Conservation (phyloP, 805 yeast species). For the Monosporozyma aquatica region DNA sequence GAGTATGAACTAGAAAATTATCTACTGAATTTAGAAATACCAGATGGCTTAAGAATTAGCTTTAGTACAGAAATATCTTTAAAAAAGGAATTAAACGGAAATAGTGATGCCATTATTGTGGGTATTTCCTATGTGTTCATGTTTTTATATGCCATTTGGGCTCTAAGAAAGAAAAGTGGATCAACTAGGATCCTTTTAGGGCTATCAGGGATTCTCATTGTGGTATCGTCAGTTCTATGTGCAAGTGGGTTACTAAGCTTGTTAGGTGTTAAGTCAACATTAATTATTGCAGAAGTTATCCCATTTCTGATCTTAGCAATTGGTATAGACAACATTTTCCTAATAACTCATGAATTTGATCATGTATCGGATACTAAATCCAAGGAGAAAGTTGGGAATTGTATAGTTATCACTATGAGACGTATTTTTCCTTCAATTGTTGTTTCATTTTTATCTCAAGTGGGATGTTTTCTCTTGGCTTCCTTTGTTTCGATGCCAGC, state of each 20-base stretch:
- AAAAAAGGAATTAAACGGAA: slow-evolving; percentile 74
- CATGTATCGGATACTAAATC: slow-evolving; percentile 41
- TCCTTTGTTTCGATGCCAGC: slow-evolving; percentile 90
- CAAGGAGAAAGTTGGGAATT: slow-evolving; percentile 42
- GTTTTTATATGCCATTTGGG: slow-evolving; percentile 82
- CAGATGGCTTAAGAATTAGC: slow-evolving; percentile 51
- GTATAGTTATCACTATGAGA: slow-evolving; percentile 57
- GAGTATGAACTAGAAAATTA: slow-evolving; percentile 58
- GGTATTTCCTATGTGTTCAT: slow-evolving; percentile 68
- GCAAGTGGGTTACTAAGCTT: slow-evolving; percentile 75
- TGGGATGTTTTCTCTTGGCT: slow-evolving; percentile 72
- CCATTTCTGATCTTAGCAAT: slow-evolving; percentile 89
- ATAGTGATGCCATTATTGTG: slow-evolving; percentile 65
- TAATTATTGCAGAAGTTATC: slow-evolving; percentile 92
- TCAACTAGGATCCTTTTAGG: slow-evolving; percentile 58
- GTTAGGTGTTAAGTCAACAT: slow-evolving; percentile 74
- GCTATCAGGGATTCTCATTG: slow-evolving; percentile 73
- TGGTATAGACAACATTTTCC: slow-evolving; percentile 91
- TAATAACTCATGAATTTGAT: slow-evolving; percentile 72
- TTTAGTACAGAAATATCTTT: slow-evolving; percentile 79
- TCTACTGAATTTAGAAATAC: slow-evolving; percentile 44
- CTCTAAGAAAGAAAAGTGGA: slow-evolving; percentile 37
- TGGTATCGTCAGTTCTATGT: slow-evolving; percentile 67
- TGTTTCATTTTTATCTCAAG: slow-evolving; percentile 67
- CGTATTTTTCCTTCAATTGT: slow-evolving; percentile 82